Percentiles rank a stretch among this genome's conserved stretches.
Conservation (phyloP, 345 rosid genomes). For the Melaleuca quinquenervia region DNA sequence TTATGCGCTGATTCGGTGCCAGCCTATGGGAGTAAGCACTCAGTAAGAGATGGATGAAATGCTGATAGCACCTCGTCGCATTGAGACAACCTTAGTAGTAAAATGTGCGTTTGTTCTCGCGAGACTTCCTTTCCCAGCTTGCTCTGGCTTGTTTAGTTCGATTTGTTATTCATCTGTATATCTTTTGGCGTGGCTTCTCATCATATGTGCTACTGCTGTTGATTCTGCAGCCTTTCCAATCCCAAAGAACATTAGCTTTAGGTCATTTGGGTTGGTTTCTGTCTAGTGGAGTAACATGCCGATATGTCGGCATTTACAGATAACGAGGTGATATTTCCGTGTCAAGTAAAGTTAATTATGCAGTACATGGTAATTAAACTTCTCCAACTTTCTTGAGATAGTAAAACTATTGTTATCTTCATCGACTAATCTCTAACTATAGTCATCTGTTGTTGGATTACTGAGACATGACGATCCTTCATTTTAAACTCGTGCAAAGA, state of each 20-base stretch:
- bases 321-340: constrained; percentile 37
- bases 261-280: neutral
- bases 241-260: neutral
- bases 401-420: neutral
- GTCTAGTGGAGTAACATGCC: neutral
- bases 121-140: neutral
- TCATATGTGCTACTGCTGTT: neutral
- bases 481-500: constrained; percentile 56
- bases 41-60: constrained; percentile 62
- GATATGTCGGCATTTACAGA: constrained; percentile 26
- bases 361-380: constrained; percentile 21
- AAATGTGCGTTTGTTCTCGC: constrained; percentile 28
- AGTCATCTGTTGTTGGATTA: neutral
- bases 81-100: constrained; percentile 24
- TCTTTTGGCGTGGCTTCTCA: neutral
- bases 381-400: neutral
- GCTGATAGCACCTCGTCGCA: constrained; percentile 19
- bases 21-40: constrained; percentile 54
- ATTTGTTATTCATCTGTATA: neutral
- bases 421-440: constrained; percentile 11
- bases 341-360: constrained; percentile 19
- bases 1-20: constrained; percentile 19
- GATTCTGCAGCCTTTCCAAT: neutral
- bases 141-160: neutral
- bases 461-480: constrained; percentile 62